Conservation (phyloP, 345 rosid genomes). For the Moricandia moricandioides region DNA sequence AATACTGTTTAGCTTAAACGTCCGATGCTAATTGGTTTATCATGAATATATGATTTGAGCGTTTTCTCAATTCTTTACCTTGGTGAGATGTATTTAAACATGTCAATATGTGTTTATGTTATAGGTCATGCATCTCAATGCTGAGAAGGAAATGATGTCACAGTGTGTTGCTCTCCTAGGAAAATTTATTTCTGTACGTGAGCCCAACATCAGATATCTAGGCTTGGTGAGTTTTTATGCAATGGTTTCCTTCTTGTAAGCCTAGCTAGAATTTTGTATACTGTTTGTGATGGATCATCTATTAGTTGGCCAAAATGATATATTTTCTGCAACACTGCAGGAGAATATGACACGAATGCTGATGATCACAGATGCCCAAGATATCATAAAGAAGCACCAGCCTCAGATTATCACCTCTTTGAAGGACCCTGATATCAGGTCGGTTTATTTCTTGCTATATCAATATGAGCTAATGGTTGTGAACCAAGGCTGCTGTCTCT, state of each 20-base stretch:
- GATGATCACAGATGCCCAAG: constrained; percentile 98
- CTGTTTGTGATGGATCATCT: constrained; percentile 8
- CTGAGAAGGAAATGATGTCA: constrained; percentile 99
- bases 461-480: constrained; percentile 16
- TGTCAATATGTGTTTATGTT: constrained; percentile 15
- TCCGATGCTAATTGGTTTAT: not conserved
- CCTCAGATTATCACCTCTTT: constrained; percentile 94
- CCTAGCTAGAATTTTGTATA: constrained; percentile 10
- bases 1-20: not conserved
- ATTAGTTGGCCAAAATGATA: constrained; percentile 4
- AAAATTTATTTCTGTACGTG: constrained; percentile 96
- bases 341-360: constrained; percentile 99
- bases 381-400: constrained; percentile 93
- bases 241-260: not conserved
- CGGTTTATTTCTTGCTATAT: constrained; percentile 12
- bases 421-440: constrained; percentile 99
- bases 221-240: constrained; percentile 73
- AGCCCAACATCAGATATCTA: constrained; percentile 98
- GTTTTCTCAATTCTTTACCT: not conserved
- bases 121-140: constrained; percentile 99
- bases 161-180: constrained; percentile 99
- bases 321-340: constrained; percentile 42
- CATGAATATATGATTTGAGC: not conserved
- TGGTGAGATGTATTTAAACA: not conserved
- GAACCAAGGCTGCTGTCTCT: not conserved